Evolutionary conservation across 495 filamentous ascomycete species (phyloP).

Genomic region (Xylaria curta): DNA sequence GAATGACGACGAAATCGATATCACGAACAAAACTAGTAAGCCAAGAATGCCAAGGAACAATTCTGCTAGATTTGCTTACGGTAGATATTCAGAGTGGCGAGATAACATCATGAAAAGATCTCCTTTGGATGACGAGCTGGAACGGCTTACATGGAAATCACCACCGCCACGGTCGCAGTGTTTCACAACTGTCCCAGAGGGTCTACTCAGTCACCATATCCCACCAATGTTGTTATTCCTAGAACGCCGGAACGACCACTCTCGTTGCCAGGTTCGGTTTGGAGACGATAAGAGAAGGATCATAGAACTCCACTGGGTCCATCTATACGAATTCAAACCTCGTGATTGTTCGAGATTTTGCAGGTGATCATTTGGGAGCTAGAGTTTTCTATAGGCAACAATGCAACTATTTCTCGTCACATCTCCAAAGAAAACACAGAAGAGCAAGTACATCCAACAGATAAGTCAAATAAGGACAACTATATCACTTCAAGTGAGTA

Average conservation of each 20-base stretch:
- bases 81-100: background rate
- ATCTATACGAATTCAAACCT: background rate
- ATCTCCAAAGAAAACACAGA: background rate
- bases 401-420: background rate
- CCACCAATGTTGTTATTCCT: background rate
- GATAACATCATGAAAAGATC: background rate
- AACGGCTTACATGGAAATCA: background rate
- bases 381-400: background rate
- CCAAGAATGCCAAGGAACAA: slow-evolving; percentile 3
- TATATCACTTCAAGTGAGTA: background rate
- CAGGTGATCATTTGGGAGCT: background rate
- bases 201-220: background rate
- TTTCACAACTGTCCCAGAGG: background rate
- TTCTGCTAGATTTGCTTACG: background rate
- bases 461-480: slow-evolving; percentile 8
- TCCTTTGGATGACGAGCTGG: background rate
- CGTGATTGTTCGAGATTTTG: background rate
- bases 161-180: background rate
- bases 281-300: background rate
- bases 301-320: background rate
- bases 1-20: background rate
- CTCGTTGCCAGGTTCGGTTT: background rate
- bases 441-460: background rate
- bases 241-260: background rate
- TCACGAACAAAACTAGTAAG: background rate